These are phyloP conservation scores for Spironucleus salmonicida DNA, from an alignment of 208 protist genomes.

Conservation along the genomic window DNA sequence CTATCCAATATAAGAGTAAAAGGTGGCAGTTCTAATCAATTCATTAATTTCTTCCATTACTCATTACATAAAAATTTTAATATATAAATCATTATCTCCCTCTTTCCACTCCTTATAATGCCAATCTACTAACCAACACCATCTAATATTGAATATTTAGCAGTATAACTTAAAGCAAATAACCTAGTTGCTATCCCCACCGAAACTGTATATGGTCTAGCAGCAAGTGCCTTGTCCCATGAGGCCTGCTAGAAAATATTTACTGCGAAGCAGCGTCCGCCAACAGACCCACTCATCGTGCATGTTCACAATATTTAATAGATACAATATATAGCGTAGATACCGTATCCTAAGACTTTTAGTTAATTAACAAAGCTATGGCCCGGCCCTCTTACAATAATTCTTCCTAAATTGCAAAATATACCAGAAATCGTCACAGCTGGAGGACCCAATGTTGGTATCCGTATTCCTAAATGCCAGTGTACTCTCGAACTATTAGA, in stretches of 20 bases:
- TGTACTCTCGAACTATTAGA: slow-evolving; percentile 29
- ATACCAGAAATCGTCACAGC: slow-evolving; percentile 40
- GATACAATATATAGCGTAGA: background rate
- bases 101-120: too few species aligned
- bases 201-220: slow-evolving; percentile 44
- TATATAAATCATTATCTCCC: too few species aligned
- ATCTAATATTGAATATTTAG: background rate
- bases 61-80: too few species aligned
- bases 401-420: slow-evolving; percentile 1
- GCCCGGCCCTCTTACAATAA: slow-evolving; percentile 40
- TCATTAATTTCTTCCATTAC: too few species aligned
- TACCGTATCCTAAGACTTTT: background rate
- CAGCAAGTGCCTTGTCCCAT: slow-evolving; percentile 31
- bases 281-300: slow-evolving; percentile 40
- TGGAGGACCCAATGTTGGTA: slow-evolving; percentile 30
- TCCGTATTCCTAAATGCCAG: slow-evolving; percentile 36
- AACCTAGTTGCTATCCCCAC: slow-evolving; percentile 39
- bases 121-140: background rate
- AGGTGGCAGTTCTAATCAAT: too few species aligned
- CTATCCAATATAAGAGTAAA: too few species aligned
- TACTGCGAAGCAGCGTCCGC: slow-evolving; percentile 30
- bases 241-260: slow-evolving; percentile 36
- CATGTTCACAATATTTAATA: slow-evolving; percentile 10
- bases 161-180: slow-evolving; percentile 21
- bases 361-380: slow-evolving; percentile 27